Evolutionary conservation across 768 basidiomycete genomes (phyloP).

Genomic region (Dictyophora rubrovolvata): DNA sequence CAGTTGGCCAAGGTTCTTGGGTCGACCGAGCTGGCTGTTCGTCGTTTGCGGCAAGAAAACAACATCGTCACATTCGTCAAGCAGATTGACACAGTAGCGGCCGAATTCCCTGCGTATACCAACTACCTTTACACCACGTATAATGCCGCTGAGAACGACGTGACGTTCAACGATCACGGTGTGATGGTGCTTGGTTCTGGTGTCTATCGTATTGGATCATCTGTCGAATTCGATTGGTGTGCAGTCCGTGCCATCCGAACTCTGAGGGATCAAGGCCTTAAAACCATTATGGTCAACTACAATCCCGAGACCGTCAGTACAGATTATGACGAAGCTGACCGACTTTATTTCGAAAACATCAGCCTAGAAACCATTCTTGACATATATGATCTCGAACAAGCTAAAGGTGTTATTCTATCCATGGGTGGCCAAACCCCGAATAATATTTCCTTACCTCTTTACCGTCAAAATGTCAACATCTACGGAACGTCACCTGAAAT

Average conservation of each 20-base stretch:
- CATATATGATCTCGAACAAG: slow-evolving; percentile 86
- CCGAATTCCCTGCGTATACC: slow-evolving; percentile 97
- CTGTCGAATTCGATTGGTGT: slow-evolving; percentile 99
- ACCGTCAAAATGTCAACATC: slow-evolving; percentile 96
- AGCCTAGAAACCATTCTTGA: slow-evolving; percentile 92
- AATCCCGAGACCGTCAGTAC: slow-evolving; percentile 99
- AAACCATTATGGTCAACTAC: slow-evolving; percentile 99
- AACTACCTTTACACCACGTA: slow-evolving; percentile 99
- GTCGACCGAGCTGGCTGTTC: slow-evolving; percentile 89
- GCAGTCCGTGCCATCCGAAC: slow-evolving; percentile 96
- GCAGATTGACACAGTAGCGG: slow-evolving; percentile 98
- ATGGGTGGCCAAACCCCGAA: slow-evolving; percentile 99
- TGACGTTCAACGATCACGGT: slow-evolving; percentile 82
- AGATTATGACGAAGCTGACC: slow-evolving; percentile 97
- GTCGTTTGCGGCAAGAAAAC: slow-evolving; percentile 76
- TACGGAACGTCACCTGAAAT: slow-evolving; percentile 98
- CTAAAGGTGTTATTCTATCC: slow-evolving; percentile 86
- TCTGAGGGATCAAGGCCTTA: slow-evolving; percentile 85
- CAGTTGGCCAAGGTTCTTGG: slow-evolving; percentile 75
- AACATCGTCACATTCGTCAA: slow-evolving; percentile 87
- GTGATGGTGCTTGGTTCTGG: slow-evolving; percentile 98
- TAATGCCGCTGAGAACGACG: slow-evolving; percentile 90
- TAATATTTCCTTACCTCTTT: slow-evolving; percentile 93
- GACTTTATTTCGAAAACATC: slow-evolving; percentile 98
- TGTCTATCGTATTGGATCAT: slow-evolving; percentile 97